phyloP scores from a whole-genome alignment of 1,284 basidiomycete species.

The Gomphus sp. region DNA sequence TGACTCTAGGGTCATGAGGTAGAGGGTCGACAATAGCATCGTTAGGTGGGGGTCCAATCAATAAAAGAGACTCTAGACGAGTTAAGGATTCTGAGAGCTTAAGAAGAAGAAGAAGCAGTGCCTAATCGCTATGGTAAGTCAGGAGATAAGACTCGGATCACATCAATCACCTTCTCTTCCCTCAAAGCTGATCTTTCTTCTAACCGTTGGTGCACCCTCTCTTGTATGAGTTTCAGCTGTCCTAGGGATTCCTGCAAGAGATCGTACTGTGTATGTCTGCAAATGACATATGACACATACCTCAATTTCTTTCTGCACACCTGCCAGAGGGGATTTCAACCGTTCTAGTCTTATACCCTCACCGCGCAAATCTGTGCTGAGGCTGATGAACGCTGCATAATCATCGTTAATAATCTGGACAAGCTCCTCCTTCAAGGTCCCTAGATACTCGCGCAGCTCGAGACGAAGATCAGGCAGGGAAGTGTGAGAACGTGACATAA shows the following conservation, averaged over 20 bases:
- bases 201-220: slow-evolving; percentile 69
- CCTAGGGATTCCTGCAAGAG: slow-evolving; percentile 46
- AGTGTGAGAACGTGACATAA: slow-evolving; percentile 79
- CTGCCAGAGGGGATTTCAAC: slow-evolving; percentile 55
- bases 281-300: slow-evolving; percentile 33
- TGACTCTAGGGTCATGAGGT: slow-evolving; percentile 22
- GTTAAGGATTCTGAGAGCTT: slow-evolving; percentile 84
- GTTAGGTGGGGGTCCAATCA: slow-evolving; percentile 47
- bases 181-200: slow-evolving; percentile 63
- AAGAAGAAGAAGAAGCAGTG: slow-evolving; percentile 73
- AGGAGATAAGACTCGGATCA: slow-evolving; percentile 3
- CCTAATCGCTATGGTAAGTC: slow-evolving; percentile 30
- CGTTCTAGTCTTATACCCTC: slow-evolving; percentile 68
- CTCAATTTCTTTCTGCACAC: slow-evolving; percentile 58
- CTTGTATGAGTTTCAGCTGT: slow-evolving; percentile 59
- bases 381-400: slow-evolving; percentile 94
- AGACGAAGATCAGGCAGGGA: slow-evolving; percentile 80
- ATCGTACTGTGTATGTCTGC: not conserved
- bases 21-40: slow-evolving; percentile 27
- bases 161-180: slow-evolving; percentile 68
- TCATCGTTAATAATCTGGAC: slow-evolving; percentile 95
- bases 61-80: slow-evolving; percentile 72
- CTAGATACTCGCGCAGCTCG: slow-evolving; percentile 82
- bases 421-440: slow-evolving; percentile 81
- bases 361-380: slow-evolving; percentile 82